These are phyloP conservation scores for Sarcocystis neurona DNA, from an alignment of 169 alveolate genomes.

Conservation along the genomic window DNA sequence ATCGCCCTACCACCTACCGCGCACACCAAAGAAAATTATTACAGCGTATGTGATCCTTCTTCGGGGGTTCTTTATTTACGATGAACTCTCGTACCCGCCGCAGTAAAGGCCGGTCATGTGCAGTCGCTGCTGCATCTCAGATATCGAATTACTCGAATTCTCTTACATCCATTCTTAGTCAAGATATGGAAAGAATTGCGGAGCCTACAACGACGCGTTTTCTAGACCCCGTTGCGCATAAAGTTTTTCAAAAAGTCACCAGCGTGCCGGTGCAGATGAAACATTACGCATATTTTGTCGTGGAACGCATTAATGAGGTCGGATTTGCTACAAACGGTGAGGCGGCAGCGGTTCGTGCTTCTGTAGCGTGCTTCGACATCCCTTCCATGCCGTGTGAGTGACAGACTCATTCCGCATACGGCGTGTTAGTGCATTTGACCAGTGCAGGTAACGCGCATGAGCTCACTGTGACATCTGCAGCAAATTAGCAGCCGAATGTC, in stretches of 20 bases:
- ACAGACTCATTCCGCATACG: too few relatives aligned
- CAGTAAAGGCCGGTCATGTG: too few relatives aligned
- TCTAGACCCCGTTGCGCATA: slow-evolving; percentile 5
- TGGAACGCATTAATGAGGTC: slow-evolving; percentile 6
- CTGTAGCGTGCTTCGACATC: too few relatives aligned
- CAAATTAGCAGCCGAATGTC: too few relatives aligned
- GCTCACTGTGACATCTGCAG: too few relatives aligned
- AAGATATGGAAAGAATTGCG: slow-evolving; percentile 13
- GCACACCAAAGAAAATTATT: too few relatives aligned
- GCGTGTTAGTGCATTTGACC: too few relatives aligned
- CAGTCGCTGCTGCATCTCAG: not conserved
- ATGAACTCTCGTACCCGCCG: not conserved
- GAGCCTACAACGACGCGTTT: slow-evolving; percentile 15
- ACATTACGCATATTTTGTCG: slow-evolving; percentile 28
- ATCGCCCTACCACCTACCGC: too few relatives aligned
- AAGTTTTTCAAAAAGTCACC: not conserved
- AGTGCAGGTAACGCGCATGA: too few relatives aligned
- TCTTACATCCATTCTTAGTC: not conserved
- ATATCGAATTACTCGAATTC: slow-evolving; percentile 5
- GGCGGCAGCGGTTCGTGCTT: too few relatives aligned
- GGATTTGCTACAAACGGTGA: slow-evolving; percentile 27
- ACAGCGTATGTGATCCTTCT: too few relatives aligned
- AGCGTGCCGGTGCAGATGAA: not conserved
- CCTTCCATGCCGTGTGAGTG: too few relatives aligned
- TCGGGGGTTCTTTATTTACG: not conserved